Evolutionary conservation across 2,329 filamentous ascomycete genomes (phyloP), one percentile per base, ranked within the genome.

Genomic region (Neofusicoccum ribis): DNA sequence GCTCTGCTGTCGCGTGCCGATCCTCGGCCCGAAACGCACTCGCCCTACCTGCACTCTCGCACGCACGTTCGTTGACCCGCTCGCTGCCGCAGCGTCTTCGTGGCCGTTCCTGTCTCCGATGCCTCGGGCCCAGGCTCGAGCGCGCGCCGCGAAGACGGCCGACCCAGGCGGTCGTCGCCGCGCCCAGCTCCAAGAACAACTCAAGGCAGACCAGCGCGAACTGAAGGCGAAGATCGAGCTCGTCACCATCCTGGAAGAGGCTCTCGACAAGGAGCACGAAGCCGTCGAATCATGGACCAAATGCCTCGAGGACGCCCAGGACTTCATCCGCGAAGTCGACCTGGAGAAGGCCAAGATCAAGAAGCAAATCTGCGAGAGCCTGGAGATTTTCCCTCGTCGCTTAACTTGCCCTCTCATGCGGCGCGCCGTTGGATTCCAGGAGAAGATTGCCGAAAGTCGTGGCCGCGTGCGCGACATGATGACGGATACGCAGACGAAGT

Each of bases 351-450:
- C 49, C 3, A 54, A 52, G 27, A 63, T 63, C 49, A 63, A 63
- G 61, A 63, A 63, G 49, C 61, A 63, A 27, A 54, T 63, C 23
- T 63, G 61, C 49, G 49, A 63, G 39, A 63, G 61, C 17, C 47
- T 63, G 12, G 61, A 52, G n/a, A 5, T 46, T 12, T 63, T 54
- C n/a, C 61, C 61, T 8, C 49, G 61, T 2, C 61, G 39, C 31
- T 49, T 63, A 14, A n/a, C 41, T 8, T 63, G 61, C 41, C 61
- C 61, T 20, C 61, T 63, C 23, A 63, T 63, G 61, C 61, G 61
- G n/a, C 49, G 61, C 12, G 49, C 61, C 39, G 61, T 63, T 15
- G 61, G 61, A 5, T 63, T 63, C 49, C 49, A 54, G 23, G 61
- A 63, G 23, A 52, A 54, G 37, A 63, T 63, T 44, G 61, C 50